Conservation (phyloP, 2,329 filamentous ascomycete genomes). For the Sporothrix inflata region DNA sequence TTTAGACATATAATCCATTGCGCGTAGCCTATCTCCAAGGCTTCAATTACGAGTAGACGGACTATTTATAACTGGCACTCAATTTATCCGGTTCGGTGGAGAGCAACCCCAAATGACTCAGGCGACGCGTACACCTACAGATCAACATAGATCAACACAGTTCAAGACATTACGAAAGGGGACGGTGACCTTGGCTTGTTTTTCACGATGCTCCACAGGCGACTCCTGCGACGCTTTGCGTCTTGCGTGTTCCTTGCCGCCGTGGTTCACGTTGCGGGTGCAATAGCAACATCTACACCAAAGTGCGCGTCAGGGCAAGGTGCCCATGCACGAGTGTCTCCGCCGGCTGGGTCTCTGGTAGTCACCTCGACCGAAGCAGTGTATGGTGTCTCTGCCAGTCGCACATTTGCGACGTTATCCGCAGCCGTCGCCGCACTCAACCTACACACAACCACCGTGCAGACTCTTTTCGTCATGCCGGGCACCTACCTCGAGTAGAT, state of each 20-base stretch:
- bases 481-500: neutral
- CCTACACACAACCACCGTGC: neutral
- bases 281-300: neutral
- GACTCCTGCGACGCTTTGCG: neutral
- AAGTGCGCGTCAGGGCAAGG: neutral
- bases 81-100: too few species aligned
- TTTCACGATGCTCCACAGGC: too few species aligned
- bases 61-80: too few species aligned
- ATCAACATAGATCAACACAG: too few species aligned
- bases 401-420: neutral
- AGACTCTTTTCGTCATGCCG: neutral
- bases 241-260: neutral
- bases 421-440: neutral
- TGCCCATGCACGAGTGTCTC: neutral
- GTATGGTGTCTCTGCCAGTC: neutral
- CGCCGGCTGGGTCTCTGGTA: neutral
- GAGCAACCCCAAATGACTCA: too few species aligned
- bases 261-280: neutral
- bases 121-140: too few species aligned
- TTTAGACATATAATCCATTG: too few species aligned
- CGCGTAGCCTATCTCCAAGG: too few species aligned
- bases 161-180: too few species aligned
- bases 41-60: too few species aligned
- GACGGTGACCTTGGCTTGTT: too few species aligned
- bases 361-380: neutral